Evolutionary conservation across 176 grass and related monocot genomes (phyloP), one percentile per base, ranked within the genome.

Genomic region (Oryza meyeriana): DNA sequence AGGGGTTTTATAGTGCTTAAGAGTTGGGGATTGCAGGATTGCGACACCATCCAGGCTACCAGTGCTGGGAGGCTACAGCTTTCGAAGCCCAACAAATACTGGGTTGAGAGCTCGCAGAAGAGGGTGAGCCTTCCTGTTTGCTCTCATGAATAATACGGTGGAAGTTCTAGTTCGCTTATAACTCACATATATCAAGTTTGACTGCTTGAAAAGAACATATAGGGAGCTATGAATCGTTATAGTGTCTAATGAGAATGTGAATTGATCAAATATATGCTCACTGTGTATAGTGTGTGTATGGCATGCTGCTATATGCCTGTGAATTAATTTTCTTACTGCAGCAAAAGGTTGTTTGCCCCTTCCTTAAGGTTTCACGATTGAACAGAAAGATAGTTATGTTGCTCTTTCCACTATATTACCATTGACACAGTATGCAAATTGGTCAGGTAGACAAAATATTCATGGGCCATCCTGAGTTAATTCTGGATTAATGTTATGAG

Each of bases 11-110:
- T 45, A 18, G 48, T 11, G 36, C 44, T 80, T 79, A 75, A 35
- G 18, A 28, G 63, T 36, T 24, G 14, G 25, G 57, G 12, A 6
- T 87, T 83, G 69, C 74, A 99, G 96, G 96, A 95, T 30, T 85
- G 87, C 59, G 93, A 95, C 59, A 88, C 79, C 16, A 87, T 99
- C 47, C 88, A 86, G 78, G 93, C 85, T 22, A 95, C 85, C 29
- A 89, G 74, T 72, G 87, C 88, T 42, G 96, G 96, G 52, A 91
- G 81, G 65, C 82, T 95, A 69, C 84, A 87, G 45, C 31, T 99
- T 68, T 90, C 91, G 16, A 99, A 95, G 76, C 93, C 88, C n/a
- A 99, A 94, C 81, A 99, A 93, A 69, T 95, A 99, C 47, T 99
- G 96, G 96, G 84, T 99, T 18, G 96, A 94, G 81, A 95, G 74